These are phyloP conservation scores for Trichoderma polysporum DNA, from an alignment of 2,329 filamentous ascomycete species.

Conservation along the genomic window DNA sequence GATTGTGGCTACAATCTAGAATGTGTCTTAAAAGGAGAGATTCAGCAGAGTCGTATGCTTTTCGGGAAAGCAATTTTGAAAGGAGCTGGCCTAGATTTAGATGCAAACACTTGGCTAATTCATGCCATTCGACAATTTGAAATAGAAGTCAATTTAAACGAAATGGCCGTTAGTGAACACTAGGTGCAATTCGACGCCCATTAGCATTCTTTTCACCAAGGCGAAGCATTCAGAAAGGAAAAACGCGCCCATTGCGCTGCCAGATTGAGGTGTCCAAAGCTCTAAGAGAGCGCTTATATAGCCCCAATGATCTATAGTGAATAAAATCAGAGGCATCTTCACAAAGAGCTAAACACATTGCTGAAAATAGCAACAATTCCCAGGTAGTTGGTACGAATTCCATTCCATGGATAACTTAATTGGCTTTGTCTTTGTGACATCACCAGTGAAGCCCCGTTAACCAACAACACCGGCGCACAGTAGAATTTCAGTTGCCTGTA, in stretches of 20 bases:
- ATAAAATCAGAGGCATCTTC: not conserved
- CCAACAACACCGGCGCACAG: too few relatives aligned
- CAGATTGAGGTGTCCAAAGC: not conserved
- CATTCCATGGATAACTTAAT: not conserved
- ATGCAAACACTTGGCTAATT: slow-evolving; percentile 29
- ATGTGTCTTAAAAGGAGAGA: slow-evolving; percentile 27
- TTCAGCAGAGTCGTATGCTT: slow-evolving; percentile 20
- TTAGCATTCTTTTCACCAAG: not conserved
- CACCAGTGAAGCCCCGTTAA: not conserved
- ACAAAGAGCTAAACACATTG: not conserved
- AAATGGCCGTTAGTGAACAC: not conserved
- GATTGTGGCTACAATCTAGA: slow-evolving; percentile 30
- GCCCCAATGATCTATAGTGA: too few relatives aligned
- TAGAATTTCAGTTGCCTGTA: not conserved
- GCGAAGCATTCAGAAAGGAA: not conserved
- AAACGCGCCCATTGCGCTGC: not conserved
- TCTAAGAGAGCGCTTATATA: too few relatives aligned
- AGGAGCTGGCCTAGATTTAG: slow-evolving; percentile 28
- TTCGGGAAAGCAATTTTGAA: slow-evolving; percentile 28
- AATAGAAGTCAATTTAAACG: slow-evolving; percentile 23
- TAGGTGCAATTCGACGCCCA: not conserved
- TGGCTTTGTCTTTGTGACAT: not conserved
- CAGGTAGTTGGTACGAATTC: too few relatives aligned
- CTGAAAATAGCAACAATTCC: not conserved
- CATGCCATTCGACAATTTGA: slow-evolving; percentile 32